Evolutionary conservation across 768 basidiomycete species (phyloP).

Genomic region (Pleurotus pulmonarius): DNA sequence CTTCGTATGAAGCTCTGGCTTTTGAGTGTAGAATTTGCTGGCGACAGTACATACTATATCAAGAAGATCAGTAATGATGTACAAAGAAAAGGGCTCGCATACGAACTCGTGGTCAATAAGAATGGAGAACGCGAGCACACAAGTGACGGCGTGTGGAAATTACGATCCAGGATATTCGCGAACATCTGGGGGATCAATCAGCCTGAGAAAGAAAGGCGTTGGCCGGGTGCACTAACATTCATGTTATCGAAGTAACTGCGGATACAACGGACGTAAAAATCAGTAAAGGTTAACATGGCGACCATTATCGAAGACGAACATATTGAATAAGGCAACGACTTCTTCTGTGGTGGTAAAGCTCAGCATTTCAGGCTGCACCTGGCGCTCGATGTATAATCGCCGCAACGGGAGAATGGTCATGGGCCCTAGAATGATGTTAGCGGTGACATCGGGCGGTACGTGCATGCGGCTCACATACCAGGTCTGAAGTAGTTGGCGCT

Average conservation of each 20-base stretch:
- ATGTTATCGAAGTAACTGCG: conserved; percentile 73
- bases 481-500: conserved; percentile 91
- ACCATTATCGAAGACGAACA: conserved; percentile 45
- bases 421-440: conserved; percentile 48
- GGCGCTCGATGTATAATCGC: conserved; percentile 80
- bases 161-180: conserved; percentile 74
- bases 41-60: conserved; percentile 88
- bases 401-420: conserved; percentile 86
- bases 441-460: background rate
- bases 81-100: background rate
- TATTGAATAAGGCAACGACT: conserved; percentile 86
- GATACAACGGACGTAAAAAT: conserved; percentile 8
- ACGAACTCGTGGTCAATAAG: conserved; percentile 85
- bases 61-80: conserved; percentile 3
- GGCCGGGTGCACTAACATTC: conserved; percentile 44
- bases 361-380: conserved; percentile 91
- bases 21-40: conserved; percentile 80
- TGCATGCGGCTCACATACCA: conserved; percentile 38
- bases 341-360: conserved; percentile 85
- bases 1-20: conserved; percentile 77
- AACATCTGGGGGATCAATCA: conserved; percentile 51
- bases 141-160: conserved; percentile 91
- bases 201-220: conserved; percentile 8
- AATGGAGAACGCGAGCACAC: conserved; percentile 95
- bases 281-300: too few species aligned